Evolutionary conservation across 495 filamentous ascomycete species (phyloP).

Genomic region (Aspergillus sclerotiicarbonarius): DNA sequence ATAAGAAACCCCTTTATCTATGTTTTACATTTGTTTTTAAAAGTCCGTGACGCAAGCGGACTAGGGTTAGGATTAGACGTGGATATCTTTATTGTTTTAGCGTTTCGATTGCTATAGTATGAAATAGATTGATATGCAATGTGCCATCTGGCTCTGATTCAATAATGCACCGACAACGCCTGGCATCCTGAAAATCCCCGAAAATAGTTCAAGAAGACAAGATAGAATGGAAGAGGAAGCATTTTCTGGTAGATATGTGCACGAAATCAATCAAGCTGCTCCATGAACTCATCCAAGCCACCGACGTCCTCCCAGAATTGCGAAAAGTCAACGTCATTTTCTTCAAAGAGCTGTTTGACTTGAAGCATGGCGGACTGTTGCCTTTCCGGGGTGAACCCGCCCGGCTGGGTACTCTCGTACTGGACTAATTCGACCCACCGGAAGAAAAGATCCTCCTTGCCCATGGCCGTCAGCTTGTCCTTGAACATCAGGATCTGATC

Average conservation of each 20-base stretch:
- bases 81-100: neutral
- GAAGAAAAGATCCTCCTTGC: constrained; percentile 82
- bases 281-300: constrained; percentile 59
- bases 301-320: constrained; percentile 70
- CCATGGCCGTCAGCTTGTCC: constrained; percentile 64
- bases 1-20: neutral
- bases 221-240: neutral
- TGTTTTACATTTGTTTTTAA: neutral
- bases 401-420: constrained; percentile 71
- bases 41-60: neutral
- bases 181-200: neutral
- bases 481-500: constrained; percentile 69
- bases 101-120: neutral
- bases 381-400: constrained; percentile 67
- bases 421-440: constrained; percentile 84
- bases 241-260: neutral
- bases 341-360: constrained; percentile 66
- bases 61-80: neutral
- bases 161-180: neutral
- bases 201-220: constrained; percentile 1
- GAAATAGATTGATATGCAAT: constrained; percentile 10
- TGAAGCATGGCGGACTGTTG: constrained; percentile 63
- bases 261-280: constrained; percentile 22
- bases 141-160: neutral
- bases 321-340: constrained; percentile 71